Evolutionary conservation across 2,329 filamentous ascomycete species (phyloP).

Genomic region (Pyrenochaeta sp.): DNA sequence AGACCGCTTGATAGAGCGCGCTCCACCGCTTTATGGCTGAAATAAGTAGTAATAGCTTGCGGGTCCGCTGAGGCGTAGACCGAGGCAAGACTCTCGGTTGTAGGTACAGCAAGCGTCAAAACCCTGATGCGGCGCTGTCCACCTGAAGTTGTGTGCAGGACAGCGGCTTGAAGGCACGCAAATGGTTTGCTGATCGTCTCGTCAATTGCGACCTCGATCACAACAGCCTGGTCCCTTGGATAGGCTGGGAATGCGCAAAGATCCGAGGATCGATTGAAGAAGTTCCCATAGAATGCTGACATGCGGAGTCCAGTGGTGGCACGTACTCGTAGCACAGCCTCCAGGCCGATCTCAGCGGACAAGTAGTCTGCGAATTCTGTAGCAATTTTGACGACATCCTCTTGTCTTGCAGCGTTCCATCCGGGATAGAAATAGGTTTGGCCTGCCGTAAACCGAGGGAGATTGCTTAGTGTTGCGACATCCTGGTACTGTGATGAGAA

Average conservation of each 20-base stretch:
- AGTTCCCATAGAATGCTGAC: slow-evolving; percentile 99
- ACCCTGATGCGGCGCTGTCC: slow-evolving; percentile 95
- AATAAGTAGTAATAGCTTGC: slow-evolving; percentile 90
- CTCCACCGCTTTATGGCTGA: slow-evolving; percentile 97
- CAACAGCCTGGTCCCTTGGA: slow-evolving; percentile 95
- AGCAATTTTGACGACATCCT: slow-evolving; percentile 98
- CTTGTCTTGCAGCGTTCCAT: slow-evolving; percentile 92
- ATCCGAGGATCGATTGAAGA: slow-evolving; percentile 98
- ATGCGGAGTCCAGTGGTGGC: slow-evolving; percentile 94
- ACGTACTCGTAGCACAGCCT: slow-evolving; percentile 93
- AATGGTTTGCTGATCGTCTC: slow-evolving; percentile 92
- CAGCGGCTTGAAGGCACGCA: slow-evolving; percentile 83
- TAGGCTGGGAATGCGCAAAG: slow-evolving; percentile 98
- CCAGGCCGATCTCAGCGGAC: slow-evolving; percentile 94
- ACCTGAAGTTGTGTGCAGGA: slow-evolving; percentile 97
- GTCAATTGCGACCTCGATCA: slow-evolving; percentile 97
- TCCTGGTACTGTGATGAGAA: slow-evolving; percentile 73
- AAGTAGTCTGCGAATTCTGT: slow-evolving; percentile 96
- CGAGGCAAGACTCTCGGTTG: slow-evolving; percentile 88
- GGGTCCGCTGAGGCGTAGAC: slow-evolving; percentile 96
- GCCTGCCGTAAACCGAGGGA: slow-evolving; percentile 94
- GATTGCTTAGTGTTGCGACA: slow-evolving; percentile 92
- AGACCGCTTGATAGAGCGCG: slow-evolving; percentile 83
- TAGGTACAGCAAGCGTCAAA: slow-evolving; percentile 90
- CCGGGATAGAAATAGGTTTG: slow-evolving; percentile 99